These are phyloP conservation scores for Berkeleyomyces rouxiae DNA, from an alignment of 2,329 filamentous ascomycete species.

Conservation along the genomic window DNA sequence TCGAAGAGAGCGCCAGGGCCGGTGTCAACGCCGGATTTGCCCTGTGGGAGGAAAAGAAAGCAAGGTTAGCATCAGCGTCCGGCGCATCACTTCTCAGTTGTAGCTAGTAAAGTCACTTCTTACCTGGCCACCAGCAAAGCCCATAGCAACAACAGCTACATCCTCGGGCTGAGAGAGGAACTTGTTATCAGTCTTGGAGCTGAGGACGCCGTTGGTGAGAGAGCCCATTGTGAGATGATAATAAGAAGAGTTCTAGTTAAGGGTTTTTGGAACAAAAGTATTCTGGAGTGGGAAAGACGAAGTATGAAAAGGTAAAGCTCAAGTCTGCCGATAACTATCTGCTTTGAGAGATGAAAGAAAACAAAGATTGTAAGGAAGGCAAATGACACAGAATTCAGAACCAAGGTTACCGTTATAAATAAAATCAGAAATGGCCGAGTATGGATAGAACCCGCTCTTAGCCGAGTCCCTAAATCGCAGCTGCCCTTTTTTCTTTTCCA, in stretches of 20 bases:
- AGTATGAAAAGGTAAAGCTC: not conserved
- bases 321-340: conserved; percentile 13
- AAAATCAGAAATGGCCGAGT: not conserved
- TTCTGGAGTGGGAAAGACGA: not conserved
- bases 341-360: conserved; percentile 9
- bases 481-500: conserved; percentile 13
- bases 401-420: conserved; percentile 3
- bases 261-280: not conserved
- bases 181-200: conserved; percentile 41
- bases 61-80: conserved; percentile 11
- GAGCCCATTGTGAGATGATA: conserved; percentile 6
- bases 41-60: conserved; percentile 30
- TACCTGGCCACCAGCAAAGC: conserved; percentile 94
- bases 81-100: not conserved
- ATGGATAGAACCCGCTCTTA: conserved; percentile 1
- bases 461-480: conserved; percentile 9
- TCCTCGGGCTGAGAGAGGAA: conserved; percentile 69
- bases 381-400: conserved; percentile 1
- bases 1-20: conserved; percentile 80
- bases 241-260: not conserved
- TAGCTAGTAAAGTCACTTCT: conserved; percentile 17
- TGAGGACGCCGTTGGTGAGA: conserved; percentile 27
- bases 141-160: conserved; percentile 82
- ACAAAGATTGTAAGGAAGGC: conserved; percentile 3
- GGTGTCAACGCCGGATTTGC: conserved; percentile 81